Evolutionary conservation across 179 eudicot species (phyloP), one percentile per base, ranked within the genome.

Genomic region (Gypsophila paniculata): DNA sequence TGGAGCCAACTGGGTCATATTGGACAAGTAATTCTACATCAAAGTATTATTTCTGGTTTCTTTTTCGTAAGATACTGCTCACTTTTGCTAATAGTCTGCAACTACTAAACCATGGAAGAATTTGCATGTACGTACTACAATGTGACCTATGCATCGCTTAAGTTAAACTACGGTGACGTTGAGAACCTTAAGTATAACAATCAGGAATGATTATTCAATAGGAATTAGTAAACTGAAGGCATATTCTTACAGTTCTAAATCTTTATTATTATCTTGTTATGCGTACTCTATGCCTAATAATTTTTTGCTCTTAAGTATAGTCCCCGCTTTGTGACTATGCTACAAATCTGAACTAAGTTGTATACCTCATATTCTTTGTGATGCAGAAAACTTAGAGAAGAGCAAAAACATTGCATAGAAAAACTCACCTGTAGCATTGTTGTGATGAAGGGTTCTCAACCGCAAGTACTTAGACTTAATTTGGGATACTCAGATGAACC

Each of bases 1-100:
- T 49, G 85, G 84, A 72, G 93, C 92, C 75, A 85, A 65, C 78
- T 93, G 98, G 98, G 98, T 93, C 88, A 71, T 93, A 77, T 86
- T 93, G 90, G 96, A 93, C 91, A 93, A 91, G 98, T 93, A 92
- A 92, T 85, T 85, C 72, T 82, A 82, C 77, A 75, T 82, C 84
- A 87, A 88, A 71, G 82, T 90, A 86, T 83, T 84, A 48, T 82
- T 84, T 83, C 86, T 82, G 72, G 78, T 73, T 83, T 81, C 82
- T 76, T 44, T 21, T 80, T 48, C 51, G 67, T 32, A 6, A 25
- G 12, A 71, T 34, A 61, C 29, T 44, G 68, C 34, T 44, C 21
- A 44, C 23, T 48, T 54, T 9, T 48, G 67, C 52, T 4, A 15
- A 6, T 4, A 46, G 52, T 46, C n/a, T 61, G 61, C 52, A 57